A percentile compares a stretch with the other conserved stretches of the same genome.
These are phyloP conservation scores for Dryadomyces quercivorus DNA, from an alignment of 2,329 filamentous ascomycete genomes.

Conservation along the genomic window DNA sequence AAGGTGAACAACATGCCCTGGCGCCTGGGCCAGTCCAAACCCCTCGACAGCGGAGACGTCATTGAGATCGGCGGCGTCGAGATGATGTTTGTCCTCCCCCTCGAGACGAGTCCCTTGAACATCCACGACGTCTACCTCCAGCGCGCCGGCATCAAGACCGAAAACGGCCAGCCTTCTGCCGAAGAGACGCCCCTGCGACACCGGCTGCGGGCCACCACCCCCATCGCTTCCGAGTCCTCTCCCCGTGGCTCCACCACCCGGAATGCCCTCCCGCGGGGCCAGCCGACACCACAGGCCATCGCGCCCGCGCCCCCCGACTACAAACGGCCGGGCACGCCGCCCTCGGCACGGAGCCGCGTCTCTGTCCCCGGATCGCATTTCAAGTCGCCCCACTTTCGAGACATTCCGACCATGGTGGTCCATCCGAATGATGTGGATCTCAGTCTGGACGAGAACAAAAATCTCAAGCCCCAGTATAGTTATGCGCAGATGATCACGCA, in stretches of 20 bases:
- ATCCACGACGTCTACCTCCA: constrained; percentile 60
- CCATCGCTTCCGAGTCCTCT: constrained; percentile 12
- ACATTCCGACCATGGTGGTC: constrained; percentile 30
- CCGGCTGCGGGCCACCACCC: constrained; percentile 10
- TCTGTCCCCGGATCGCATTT: constrained; percentile 16
- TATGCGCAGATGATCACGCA: constrained; percentile 97
- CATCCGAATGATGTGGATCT: constrained; percentile 54
- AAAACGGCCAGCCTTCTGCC: constrained; percentile 9
- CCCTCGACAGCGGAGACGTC: constrained; percentile 75
- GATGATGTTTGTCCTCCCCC: constrained; percentile 97
- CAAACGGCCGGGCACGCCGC: constrained; percentile 48
- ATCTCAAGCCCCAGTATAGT: constrained; percentile 90
- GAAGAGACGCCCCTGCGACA: constrained; percentile 3
- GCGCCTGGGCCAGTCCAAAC: constrained; percentile 51
- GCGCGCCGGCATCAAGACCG: constrained; percentile 42
- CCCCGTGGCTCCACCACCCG: constrained; percentile 14
- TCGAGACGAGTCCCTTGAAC: constrained; percentile 50
- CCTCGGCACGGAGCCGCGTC: constrained; percentile 28
- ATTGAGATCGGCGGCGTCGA: constrained; percentile 87
- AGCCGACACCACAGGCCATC: constrained; percentile 33
- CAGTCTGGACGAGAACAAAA: constrained; percentile 71
- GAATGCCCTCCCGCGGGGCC: constrained; percentile 16
- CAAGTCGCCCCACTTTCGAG: constrained; percentile 26
- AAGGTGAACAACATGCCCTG: constrained; percentile 66
- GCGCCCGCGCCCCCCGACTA: constrained; percentile 49